Evolutionary conservation across 2,329 filamentous ascomycete species (phyloP), one percentile per base, ranked within the genome.

Genomic region (Lasiodiplodia theobromae): DNA sequence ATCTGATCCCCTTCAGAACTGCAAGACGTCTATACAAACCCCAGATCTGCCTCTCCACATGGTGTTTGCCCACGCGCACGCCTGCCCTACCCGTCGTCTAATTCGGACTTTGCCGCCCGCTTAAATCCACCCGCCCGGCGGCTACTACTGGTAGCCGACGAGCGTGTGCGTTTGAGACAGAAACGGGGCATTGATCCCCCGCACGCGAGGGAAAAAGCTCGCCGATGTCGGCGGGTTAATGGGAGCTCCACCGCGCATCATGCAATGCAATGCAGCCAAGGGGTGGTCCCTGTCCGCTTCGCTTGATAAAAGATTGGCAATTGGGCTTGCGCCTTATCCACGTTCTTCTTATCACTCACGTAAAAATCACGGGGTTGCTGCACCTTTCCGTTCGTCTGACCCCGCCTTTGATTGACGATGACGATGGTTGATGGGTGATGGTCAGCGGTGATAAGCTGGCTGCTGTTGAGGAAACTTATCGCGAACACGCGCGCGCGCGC

Each of bases 101-200:
- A 38, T 57, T 40, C 54, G 54, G 54, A 16, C 54, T 38, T 38
- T 34, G 18, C 54, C 54, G 54, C 8, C 54, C 51, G 51, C 54
- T 38, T 57, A 38, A 57, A 11, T 10, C 44, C 18, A 18, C 31
- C 54, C 34, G 52, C 12, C 25, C 23, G 25, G 52, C 23, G 28
- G 52, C 31, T 57, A 57, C 54, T 57, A 38, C 54, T 34, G 54
- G 54, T 12, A 37, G 54, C 54, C 54, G 54, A 38, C 54, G 31
- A 57, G 23, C 52, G 18, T 31, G 28, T n/a, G 44, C 3, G 44
- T n/a, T 16, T 47, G 44, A 47, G n/a, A 47, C 44, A 21, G 7
- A 47, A 47, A 47, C 44, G n/a, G n/a, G 44, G 44, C 44, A 47
- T 6, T 47, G 44, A 47, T n/a, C 23, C 52, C 52, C 52, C 52